These are phyloP conservation scores for Diphasiastrum complanatum DNA, from an alignment of 83 land plant genomes.

Conservation along the genomic window DNA sequence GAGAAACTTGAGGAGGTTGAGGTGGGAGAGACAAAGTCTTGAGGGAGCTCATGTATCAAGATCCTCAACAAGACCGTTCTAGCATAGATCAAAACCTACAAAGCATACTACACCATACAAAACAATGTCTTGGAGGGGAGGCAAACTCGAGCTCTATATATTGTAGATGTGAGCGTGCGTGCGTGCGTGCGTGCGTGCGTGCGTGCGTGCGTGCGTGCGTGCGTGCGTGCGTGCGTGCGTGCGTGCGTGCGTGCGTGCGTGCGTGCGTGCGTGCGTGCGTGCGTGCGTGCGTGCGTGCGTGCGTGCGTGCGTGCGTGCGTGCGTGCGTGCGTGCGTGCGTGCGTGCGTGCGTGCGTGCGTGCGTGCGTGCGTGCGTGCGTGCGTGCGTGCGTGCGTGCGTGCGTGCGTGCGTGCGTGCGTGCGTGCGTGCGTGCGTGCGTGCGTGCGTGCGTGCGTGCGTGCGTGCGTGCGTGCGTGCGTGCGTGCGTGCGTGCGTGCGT, in stretches of 20 bases:
- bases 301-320: constrained; percentile 4
- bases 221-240: constrained; percentile 1
- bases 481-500: too few relatives aligned
- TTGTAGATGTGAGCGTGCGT: too few relatives aligned
- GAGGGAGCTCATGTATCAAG: too few relatives aligned
- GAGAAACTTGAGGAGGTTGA: too few relatives aligned
- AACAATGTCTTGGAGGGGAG: too few relatives aligned
- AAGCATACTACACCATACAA: too few relatives aligned
- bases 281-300: constrained; percentile 4
- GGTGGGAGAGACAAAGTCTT: too few relatives aligned
- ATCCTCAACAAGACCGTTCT: too few relatives aligned
- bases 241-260: constrained; percentile 4
- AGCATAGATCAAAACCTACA: too few relatives aligned
- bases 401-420: constrained; percentile 4
- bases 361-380: constrained; percentile 4
- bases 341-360: constrained; percentile 4
- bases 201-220: constrained; percentile 4
- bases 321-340: constrained; percentile 3
- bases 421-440: constrained; percentile 3
- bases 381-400: constrained; percentile 4
- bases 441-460: constrained; percentile 4
- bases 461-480: constrained; percentile 4
- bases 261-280: constrained; percentile 4
- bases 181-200: constrained; percentile 4
- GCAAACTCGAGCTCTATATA: too few relatives aligned